phyloP scores from a whole-genome alignment of 2,329 filamentous ascomycete species.

The Alternaria sp. region DNA sequence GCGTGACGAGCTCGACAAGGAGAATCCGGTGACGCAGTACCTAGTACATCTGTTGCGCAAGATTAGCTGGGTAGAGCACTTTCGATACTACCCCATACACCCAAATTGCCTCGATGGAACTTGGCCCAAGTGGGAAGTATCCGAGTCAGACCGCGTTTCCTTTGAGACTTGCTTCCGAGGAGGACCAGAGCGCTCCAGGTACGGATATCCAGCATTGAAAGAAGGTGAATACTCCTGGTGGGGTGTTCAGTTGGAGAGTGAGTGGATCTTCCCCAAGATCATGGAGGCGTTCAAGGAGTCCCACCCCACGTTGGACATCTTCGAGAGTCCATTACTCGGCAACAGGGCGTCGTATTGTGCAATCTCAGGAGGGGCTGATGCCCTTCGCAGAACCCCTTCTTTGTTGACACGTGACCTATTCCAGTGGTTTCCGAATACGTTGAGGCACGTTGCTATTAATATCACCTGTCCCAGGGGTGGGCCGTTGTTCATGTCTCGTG shows the following conservation, averaged over 20 bases:
- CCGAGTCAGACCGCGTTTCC: background rate
- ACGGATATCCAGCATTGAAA: background rate
- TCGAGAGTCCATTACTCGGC: background rate
- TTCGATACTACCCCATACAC: background rate
- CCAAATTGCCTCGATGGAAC: background rate
- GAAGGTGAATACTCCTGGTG: background rate
- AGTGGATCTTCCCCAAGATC: background rate
- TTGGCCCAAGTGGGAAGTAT: background rate
- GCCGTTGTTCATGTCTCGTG: background rate
- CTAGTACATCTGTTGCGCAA: background rate
- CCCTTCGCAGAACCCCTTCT: background rate
- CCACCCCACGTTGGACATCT: background rate
- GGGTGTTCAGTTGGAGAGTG: background rate
- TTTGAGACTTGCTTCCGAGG: background rate
- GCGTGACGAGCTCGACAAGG: background rate
- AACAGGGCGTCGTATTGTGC: background rate
- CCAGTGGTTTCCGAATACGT: background rate
- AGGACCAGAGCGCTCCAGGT: background rate
- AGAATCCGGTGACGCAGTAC: background rate
- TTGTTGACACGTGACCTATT: background rate
- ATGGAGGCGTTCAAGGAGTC: background rate
- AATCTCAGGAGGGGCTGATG: background rate
- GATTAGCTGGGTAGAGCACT: background rate
- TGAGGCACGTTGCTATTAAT: background rate
- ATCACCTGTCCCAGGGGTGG: background rate